Evolutionary conservation across 2,329 filamentous ascomycete genomes (phyloP), one percentile per base, ranked within the genome.

Genomic region (Fonsecaea erecta): DNA sequence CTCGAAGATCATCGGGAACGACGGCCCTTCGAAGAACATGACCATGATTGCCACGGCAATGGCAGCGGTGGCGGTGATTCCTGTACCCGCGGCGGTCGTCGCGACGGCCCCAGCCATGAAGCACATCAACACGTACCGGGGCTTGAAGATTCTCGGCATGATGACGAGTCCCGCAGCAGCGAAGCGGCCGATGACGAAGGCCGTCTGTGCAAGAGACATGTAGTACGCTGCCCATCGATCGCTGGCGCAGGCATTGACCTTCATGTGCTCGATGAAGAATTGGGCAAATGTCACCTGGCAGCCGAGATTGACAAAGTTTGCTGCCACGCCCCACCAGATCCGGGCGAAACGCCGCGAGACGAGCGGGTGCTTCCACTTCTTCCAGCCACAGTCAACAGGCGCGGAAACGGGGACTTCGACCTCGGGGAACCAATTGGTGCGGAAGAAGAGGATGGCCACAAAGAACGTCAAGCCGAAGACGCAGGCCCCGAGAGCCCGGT

Each of bases 261-360:
- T 86, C 24, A 80, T 83, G 73, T 90, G 90, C 78, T 91, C 91
- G 80, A 91, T 90, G 76, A 91, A 91, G 76, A 90, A 90, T 53
- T 79, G 75, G 18, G 83, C 78, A 71, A 84, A 77, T 40, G 74
- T 71, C 66, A 84, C 75, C 72, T 96, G 92, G 0, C 90, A 86
- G 54, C 91, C 90, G 0, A 91, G 88, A 75, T 94, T 94, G 75
- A 88, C 91, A 77, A 93, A 93, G 70, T 94, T 90, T 0, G 90
- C 88, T 71, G 88, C 85, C 0, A 89, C 85, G 8, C 89, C 91
- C 73, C 91, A 89, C 81, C 93, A 92, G 2, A 93, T 82, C 26
- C 86, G 86, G 76, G 89, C 91, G 71, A 91, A 88, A 75, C 89
- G 89, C 72, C 28, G 28, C n/a, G 62, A 66, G 32, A 68, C 59